Base-by-base conservation (phyloP, 2,329 filamentous ascomycete species). In the Sordariomycetes sp. region DNA sequence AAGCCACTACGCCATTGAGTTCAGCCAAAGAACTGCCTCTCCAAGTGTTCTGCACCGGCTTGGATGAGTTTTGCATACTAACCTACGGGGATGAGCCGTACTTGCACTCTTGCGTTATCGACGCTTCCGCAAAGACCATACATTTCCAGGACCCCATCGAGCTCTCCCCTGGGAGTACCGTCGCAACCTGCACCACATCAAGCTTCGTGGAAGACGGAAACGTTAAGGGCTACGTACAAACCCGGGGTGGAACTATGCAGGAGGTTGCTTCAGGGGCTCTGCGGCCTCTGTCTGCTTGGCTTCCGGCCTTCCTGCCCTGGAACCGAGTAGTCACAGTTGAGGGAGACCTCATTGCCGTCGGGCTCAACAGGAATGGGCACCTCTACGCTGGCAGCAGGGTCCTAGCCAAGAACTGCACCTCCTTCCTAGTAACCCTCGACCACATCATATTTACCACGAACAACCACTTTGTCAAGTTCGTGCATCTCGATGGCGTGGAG, bases 381-480 rank as follows among this genome's bases (percentile, higher is more conserved):
- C 75, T 99, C 0, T 95, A 89, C 68, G 89, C 87, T 48, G 89
- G 92, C 67, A 83, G 86, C 3, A 82, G 80, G 18, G 76, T 88
- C 5, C 74, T 97, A 52, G 83, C 86, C 16, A 90, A 89, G 70
- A 96, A 94, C 65, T 96, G 91, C 71, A 97, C 93, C 0, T 99
- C 94, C 0, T 97, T 96, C 65, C 70, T 91, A 6, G 74, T 92
- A 28, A 96, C 93, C 0, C 78, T 85, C 0, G 83, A 85, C 22
- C 93, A 97, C 74, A 77, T 99, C 16, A 84, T 97, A 59, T 91
- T 93, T 67, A 99, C 94, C 0, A 99, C 94, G 0, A 91, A 87
- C 60, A 91, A 91, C 62, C 92, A 97, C 69, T 78, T 97, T 3
- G 78, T 99, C 62, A 99, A 99, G 71, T 97, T 97, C 70, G 86